phyloP scores from a whole-genome alignment of 2,329 filamentous ascomycete genomes.

The Dendryphion nanum region DNA sequence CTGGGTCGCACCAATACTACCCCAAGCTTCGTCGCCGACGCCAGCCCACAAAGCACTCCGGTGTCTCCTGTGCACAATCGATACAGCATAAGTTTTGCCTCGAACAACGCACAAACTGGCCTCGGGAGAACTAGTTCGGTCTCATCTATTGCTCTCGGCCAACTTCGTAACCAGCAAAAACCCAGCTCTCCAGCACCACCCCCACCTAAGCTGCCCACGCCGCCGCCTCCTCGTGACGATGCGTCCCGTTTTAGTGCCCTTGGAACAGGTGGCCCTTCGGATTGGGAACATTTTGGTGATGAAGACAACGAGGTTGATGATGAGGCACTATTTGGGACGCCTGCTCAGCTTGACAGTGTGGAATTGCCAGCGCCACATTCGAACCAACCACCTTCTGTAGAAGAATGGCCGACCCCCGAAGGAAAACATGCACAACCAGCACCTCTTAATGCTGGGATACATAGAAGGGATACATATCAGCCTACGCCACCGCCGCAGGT shows the following conservation, averaged over 20 bases:
- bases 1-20: conserved; percentile 22
- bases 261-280: conserved; percentile 35
- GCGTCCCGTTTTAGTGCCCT: conserved; percentile 32
- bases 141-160: conserved; percentile 32
- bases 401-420: conserved; percentile 33
- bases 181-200: conserved; percentile 26
- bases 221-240: conserved; percentile 18
- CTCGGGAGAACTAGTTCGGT: conserved; percentile 29
- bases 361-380: conserved; percentile 28
- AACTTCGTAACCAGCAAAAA: conserved; percentile 22
- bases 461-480: conserved; percentile 23
- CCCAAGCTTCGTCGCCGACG: conserved; percentile 22
- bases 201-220: conserved; percentile 10
- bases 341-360: conserved; percentile 22
- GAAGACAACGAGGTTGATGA: conserved; percentile 36
- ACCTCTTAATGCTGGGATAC: conserved; percentile 7
- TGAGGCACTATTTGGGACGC: conserved; percentile 27
- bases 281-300: conserved; percentile 38
- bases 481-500: conserved; percentile 29
- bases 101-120: conserved; percentile 11
- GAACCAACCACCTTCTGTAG: conserved; percentile 23
- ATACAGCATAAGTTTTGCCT: conserved; percentile 23
- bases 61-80: conserved; percentile 33
- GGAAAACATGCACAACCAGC: conserved; percentile 11
- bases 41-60: conserved; percentile 29